Percentiles rank a stretch among this genome's conserved stretches.
Evolutionary conservation across 2,329 filamentous ascomycete genomes (phyloP).

Genomic region (Neonectria sp.): DNA sequence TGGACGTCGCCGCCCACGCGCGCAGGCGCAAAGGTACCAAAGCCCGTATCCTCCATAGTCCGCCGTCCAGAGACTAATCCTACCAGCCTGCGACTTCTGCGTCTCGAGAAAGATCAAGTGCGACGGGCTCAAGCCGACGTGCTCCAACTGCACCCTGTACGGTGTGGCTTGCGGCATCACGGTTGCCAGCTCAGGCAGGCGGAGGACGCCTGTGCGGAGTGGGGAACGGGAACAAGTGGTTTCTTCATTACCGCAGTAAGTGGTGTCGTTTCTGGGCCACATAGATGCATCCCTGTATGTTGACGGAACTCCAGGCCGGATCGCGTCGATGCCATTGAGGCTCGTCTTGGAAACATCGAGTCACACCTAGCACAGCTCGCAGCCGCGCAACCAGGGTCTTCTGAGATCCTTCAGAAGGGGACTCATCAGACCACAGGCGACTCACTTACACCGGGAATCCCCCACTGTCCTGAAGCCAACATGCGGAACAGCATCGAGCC

Average conservation of each 20-base stretch:
- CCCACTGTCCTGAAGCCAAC: not conserved
- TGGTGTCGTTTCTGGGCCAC: no score
- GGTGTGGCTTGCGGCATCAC: slow-evolving; percentile 49
- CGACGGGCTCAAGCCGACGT: slow-evolving; percentile 55
- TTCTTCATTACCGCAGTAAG: slow-evolving; percentile 13
- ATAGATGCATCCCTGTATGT: not conserved
- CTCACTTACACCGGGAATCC: not conserved
- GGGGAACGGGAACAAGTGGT: not conserved
- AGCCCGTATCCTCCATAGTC: not conserved
- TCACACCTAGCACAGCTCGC: slow-evolving; percentile 27
- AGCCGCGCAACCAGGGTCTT: not conserved
- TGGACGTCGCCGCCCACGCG: slow-evolving; percentile 29
- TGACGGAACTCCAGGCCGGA: slow-evolving; percentile 29
- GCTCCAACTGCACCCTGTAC: slow-evolving; percentile 57
- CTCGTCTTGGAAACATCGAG: slow-evolving; percentile 40
- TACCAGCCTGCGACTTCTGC: slow-evolving; percentile 54
- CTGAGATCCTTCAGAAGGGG: not conserved
- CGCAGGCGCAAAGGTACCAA: slow-evolving; percentile 40
- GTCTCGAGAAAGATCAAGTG: slow-evolving; percentile 59
- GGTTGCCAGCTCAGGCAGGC: slow-evolving; percentile 9
- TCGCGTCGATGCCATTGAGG: slow-evolving; percentile 35
- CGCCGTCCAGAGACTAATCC: accelerated
- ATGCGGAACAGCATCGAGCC: not conserved
- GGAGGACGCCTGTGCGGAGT: slow-evolving; percentile 23
- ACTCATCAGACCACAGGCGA: not conserved